A percentile compares a stretch with the other conserved stretches of the same genome.
Conservation (phyloP, 2,329 filamentous ascomycete genomes). For the Stagonosporopsis rhizophila region DNA sequence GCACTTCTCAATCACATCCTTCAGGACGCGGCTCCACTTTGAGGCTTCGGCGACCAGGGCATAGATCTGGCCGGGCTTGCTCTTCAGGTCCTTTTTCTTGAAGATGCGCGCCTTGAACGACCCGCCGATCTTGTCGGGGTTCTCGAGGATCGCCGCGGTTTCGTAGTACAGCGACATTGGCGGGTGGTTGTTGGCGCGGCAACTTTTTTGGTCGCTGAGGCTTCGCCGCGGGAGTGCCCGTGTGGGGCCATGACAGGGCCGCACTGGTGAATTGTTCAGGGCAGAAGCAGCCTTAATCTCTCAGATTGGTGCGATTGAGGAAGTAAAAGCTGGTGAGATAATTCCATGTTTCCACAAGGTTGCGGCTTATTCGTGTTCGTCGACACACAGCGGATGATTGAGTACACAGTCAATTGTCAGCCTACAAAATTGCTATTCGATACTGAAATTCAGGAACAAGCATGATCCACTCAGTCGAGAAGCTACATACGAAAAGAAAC, state of each 20-base stretch:
- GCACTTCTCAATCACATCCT: conserved; percentile 86
- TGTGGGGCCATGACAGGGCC: too few relatives aligned
- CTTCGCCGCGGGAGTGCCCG: conserved; percentile 7
- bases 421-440: neutral
- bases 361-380: too few relatives aligned
- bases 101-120: conserved; percentile 90
- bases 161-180: conserved; percentile 95
- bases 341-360: too few relatives aligned
- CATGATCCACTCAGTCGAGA: neutral
- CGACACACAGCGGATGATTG: too few relatives aligned
- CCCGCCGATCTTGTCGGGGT: conserved; percentile 70
- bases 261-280: too few relatives aligned
- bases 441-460: neutral
- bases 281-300: too few relatives aligned
- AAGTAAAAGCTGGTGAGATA: too few relatives aligned
- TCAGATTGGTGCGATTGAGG: too few relatives aligned
- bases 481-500: conserved; percentile 1
- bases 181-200: neutral
- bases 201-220: conserved; percentile 3
- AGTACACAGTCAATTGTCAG: too few relatives aligned
- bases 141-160: conserved; percentile 76
- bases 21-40: conserved; percentile 88
- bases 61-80: conserved; percentile 81
- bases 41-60: conserved; percentile 84
- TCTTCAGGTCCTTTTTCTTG: conserved; percentile 74